Conservation (phyloP, 1,139 yeast species). For the Kurtzmaniella quercitrusa region DNA sequence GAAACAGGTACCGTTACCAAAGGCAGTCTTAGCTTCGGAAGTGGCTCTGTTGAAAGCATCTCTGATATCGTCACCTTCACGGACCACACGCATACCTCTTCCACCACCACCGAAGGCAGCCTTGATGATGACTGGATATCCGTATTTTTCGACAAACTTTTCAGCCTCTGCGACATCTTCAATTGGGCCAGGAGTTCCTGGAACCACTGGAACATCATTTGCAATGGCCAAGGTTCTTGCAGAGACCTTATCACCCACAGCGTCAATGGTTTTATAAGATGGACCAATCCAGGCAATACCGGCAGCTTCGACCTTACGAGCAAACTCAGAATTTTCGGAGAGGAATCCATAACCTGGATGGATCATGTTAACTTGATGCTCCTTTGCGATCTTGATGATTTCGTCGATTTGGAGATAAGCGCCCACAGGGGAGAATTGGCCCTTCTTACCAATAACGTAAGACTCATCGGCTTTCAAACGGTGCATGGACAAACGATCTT, state of each 20-base stretch:
- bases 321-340: conserved; percentile 92
- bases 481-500: conserved; percentile 93
- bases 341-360: conserved; percentile 99
- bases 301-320: conserved; percentile 81
- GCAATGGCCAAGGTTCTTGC: conserved; percentile 84
- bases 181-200: conserved; percentile 98
- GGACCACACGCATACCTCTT: conserved; percentile 98
- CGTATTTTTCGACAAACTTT: conserved; percentile 74
- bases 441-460: conserved; percentile 85
- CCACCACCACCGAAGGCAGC: conserved; percentile 99
- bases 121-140: conserved; percentile 94
- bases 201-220: conserved; percentile 89
- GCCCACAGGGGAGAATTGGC: conserved; percentile 91
- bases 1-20: conserved; percentile 97
- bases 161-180: conserved; percentile 73
- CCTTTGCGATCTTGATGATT: conserved; percentile 83
- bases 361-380: conserved; percentile 88
- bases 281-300: conserved; percentile 99
- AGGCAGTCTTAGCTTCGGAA: conserved; percentile 90
- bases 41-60: conserved; percentile 95
- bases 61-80: conserved; percentile 89
- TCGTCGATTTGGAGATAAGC: conserved; percentile 96
- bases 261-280: conserved; percentile 77
- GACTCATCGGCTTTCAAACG: conserved; percentile 90
- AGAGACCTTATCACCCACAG: conserved; percentile 97